Percentiles rank a stretch among this genome's conserved stretches.
These are phyloP conservation scores for Corymbia maculata DNA, from an alignment of 345 rosid genomes.

Conservation along the genomic window DNA sequence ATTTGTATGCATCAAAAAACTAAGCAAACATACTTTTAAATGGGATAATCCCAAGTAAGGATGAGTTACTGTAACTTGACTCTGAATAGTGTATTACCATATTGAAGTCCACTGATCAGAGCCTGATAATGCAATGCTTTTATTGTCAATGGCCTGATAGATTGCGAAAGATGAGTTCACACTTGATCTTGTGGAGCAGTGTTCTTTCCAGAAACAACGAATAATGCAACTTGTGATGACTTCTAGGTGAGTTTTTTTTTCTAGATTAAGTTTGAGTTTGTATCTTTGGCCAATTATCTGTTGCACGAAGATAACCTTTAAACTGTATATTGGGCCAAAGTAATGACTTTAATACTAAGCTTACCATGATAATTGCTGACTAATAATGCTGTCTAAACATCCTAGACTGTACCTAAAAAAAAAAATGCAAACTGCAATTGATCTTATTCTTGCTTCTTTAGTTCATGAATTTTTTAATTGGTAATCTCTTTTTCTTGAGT, in stretches of 20 bases:
- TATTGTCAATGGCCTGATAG: constrained; percentile 24
- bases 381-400: neutral
- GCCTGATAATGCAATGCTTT: neutral
- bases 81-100: neutral
- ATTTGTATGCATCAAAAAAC: neutral
- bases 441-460: neutral
- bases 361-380: neutral
- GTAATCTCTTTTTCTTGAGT: neutral
- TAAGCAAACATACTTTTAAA: neutral
- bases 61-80: neutral
- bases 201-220: constrained; percentile 92
- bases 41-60: neutral
- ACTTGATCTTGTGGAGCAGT: constrained; percentile 98
- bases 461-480: neutral
- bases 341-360: neutral
- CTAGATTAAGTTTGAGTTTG: neutral
- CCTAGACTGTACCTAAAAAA: neutral
- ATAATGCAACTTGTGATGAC: constrained; percentile 94
- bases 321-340: neutral
- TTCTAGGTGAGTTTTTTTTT: constrained; percentile 45
- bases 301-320: neutral
- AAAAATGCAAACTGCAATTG: neutral
- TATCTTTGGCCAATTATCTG: neutral
- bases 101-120: neutral
- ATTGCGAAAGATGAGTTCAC: constrained; percentile 90